Conservation (phyloP, 768 basidiomycete species). For the Mycena crocata region DNA sequence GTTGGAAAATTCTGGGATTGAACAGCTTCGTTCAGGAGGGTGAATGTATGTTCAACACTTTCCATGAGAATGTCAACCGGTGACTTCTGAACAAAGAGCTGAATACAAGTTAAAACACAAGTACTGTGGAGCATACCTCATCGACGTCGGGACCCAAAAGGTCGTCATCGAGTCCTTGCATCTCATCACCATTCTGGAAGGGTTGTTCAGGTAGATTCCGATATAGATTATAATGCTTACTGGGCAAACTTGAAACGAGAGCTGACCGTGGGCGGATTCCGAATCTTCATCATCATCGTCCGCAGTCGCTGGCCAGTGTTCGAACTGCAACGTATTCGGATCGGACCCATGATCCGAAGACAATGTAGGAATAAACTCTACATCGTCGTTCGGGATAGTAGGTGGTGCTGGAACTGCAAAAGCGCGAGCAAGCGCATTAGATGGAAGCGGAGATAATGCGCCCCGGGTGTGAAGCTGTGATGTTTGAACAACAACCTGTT, state of each 20-base stretch:
- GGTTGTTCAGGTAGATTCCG: too few relatives aligned
- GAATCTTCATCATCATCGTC: neutral
- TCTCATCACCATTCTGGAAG: neutral
- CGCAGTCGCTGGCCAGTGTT: neutral
- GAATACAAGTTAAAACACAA: neutral
- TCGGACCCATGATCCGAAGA: neutral
- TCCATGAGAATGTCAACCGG: neutral
- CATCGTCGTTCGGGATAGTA: too few relatives aligned
- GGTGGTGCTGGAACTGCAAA: neutral
- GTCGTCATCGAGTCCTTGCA: neutral
- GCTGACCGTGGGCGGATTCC: too few relatives aligned
- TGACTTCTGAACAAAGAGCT: neutral
- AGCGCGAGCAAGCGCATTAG: neutral
- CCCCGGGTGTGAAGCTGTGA: constrained; percentile 5
- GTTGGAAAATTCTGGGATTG: neutral
- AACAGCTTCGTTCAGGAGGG: neutral
- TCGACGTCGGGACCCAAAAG: neutral
- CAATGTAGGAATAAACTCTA: neutral
- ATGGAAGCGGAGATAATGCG: neutral
- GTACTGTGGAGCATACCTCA: neutral
- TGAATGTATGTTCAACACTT: neutral
- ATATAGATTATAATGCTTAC: too few relatives aligned
- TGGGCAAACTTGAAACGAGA: too few relatives aligned
- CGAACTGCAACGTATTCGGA: neutral
- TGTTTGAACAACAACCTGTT: neutral